Evolutionary conservation across 2,329 filamentous ascomycete species (phyloP), one percentile per base, ranked within the genome.

Genomic region (Arthrinium phaeospermum): DNA sequence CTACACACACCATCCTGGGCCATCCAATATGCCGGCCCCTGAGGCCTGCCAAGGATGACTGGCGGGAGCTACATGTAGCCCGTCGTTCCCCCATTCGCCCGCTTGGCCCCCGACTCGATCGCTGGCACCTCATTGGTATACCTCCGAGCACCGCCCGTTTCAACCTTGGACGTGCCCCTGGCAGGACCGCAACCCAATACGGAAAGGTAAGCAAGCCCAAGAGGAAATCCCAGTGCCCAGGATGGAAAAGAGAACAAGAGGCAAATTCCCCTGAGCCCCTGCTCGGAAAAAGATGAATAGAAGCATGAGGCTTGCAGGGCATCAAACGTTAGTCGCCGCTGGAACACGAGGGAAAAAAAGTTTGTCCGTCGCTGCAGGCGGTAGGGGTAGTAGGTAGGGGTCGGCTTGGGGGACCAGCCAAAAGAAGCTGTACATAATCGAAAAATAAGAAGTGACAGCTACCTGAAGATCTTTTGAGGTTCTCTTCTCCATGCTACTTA

Each of bases 21-120:
- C 61, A 67, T 67, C 61, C 61, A 41, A 67, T 68, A 46, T 46
- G 37, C 67, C 45, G 41, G 45, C 67, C 67, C 41, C 67, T 68
- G 67, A 68, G 22, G 30, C 41, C 41, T 47, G 67, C 67, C 67
- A 68, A 68, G 67, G 3, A 22, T 68, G 41, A 68, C 45, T 41
- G 67, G 67, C 67, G 67, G 67, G 67, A 68, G 67, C 41, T 68
- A 68, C 53, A 68, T 41, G 67, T 68, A 24, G 41, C 37, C 67
- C 67, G 67, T 41, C 67, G n/a, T 7, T 30, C 41, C 67, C 67
- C 67, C 41, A 68, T 68, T 68, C 27, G 67, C 27, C 45, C 67
- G 37, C 67, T 46, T 68, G 67, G 53, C 30, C 30, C 53, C 53
- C 53, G 53, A 34, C 53, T 7, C 13, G 53, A 61, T 41, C 53